phyloP scores from a whole-genome alignment of 768 basidiomycete species.

The Royoungia palumana region DNA sequence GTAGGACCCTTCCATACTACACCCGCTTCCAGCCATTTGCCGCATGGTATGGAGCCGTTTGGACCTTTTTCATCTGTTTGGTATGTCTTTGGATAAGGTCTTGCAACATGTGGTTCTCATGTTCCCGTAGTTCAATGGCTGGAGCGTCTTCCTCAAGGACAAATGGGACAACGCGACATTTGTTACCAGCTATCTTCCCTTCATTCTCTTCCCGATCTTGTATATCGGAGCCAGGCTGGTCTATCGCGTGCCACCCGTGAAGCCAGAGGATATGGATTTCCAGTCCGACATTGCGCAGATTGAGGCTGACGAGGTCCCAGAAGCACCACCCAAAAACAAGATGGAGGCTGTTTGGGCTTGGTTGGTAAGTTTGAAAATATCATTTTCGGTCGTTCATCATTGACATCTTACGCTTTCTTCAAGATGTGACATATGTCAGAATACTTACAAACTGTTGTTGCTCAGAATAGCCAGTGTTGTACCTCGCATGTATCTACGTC shows the following conservation, averaged over 20 bases:
- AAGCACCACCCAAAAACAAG: conserved; percentile 66
- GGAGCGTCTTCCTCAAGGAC: conserved; percentile 49
- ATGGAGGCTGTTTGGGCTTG: conserved; percentile 72
- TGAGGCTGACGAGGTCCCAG: conserved; percentile 67
- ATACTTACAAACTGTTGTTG: neutral
- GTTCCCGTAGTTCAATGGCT: conserved; percentile 46
- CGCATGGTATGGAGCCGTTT: conserved; percentile 48
- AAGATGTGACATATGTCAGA: conserved; percentile 19
- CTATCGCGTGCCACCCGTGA: conserved; percentile 22
- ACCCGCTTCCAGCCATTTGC: conserved; percentile 69
- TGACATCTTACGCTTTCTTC: neutral
- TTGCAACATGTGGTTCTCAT: conserved; percentile 22
- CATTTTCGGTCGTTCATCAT: neutral
- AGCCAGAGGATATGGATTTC: conserved; percentile 80
- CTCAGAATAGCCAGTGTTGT: neutral
- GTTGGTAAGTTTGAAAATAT: conserved; percentile 51
- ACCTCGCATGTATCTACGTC: neutral
- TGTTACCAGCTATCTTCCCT: conserved; percentile 79
- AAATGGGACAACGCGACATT: conserved; percentile 63
- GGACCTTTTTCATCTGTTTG: conserved; percentile 51
- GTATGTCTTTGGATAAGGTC: conserved; percentile 41
- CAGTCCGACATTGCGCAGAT: conserved; percentile 64
- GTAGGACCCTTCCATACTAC: conserved; percentile 66
- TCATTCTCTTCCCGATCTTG: conserved; percentile 69
- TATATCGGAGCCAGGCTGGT: conserved; percentile 59